Percentiles rank a stretch among this genome's conserved stretches.
Evolutionary conservation across 148 eudicot genomes (phyloP).

Genomic region (Chenopodium album): DNA sequence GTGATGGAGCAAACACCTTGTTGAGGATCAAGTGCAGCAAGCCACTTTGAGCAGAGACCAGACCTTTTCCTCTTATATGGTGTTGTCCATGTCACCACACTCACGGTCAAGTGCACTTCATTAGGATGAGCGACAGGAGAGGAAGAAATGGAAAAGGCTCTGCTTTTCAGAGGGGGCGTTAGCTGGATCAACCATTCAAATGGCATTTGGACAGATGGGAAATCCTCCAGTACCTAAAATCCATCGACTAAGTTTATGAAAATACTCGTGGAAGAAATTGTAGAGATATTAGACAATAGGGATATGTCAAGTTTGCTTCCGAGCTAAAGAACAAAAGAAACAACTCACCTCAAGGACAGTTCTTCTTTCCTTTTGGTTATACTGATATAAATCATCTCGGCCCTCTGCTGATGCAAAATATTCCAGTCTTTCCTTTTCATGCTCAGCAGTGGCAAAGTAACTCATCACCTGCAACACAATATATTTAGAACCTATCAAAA

Average conservation of each 20-base stretch:
- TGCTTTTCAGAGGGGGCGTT: conserved; percentile 73
- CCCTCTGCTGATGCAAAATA: conserved; percentile 95
- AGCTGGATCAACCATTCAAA: conserved; percentile 94
- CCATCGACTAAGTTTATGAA: not conserved
- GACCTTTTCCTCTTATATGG: conserved; percentile 75
- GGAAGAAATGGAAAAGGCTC: conserved; percentile 90
- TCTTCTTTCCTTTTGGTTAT: conserved; percentile 91
- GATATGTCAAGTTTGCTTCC: not conserved
- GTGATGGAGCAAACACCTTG: conserved; percentile 34
- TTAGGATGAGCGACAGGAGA: conserved; percentile 75
- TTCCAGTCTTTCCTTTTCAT: conserved; percentile 89
- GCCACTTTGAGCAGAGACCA: conserved; percentile 93
- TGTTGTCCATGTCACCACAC: conserved; percentile 73
- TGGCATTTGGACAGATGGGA: conserved; percentile 92
- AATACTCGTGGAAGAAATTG: not conserved
- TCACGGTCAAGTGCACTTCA: conserved; percentile 79
- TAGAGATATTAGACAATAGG: not conserved
- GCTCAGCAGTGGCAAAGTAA: conserved; percentile 82
- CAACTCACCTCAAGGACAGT: conserved; percentile 77
- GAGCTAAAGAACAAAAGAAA: not conserved
- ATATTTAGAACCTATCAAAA: not conserved
- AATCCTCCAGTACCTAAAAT: conserved; percentile 77
- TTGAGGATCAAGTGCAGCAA: conserved; percentile 70
- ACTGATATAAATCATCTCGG: conserved; percentile 87
- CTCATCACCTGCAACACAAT: conserved; percentile 68